Evolutionary conservation across 345 rosid species (phyloP), one percentile per base, ranked within the genome.

Genomic region (Barbarea vulgaris): DNA sequence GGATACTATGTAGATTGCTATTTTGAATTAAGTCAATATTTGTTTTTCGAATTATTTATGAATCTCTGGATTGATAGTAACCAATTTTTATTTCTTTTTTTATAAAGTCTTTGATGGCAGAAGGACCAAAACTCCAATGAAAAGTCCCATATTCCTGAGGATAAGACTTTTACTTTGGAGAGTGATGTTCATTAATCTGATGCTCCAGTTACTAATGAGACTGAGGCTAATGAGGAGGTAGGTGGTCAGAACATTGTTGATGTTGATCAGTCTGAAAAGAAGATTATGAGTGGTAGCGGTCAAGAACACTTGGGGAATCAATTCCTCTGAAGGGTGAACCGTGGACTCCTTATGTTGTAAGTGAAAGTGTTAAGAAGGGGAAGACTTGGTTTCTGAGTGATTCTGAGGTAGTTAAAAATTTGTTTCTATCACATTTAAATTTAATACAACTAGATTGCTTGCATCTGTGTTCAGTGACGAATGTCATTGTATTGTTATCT

Each of bases 381-480:
- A 90, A 83, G 84, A 87, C 84, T 7, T 86, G 87, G 81, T 82
- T 90, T 88, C 79, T 86, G 3, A 80, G 19, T 75, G 88, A 86
- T 81, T 65, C 83, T 24, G 85, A 93, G 97, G 97, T 91, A 71
- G 27, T 11, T 7, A 44, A 25, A 41, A n/a, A n/a, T n/a, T n/a
- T 4, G 1, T 65, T 65, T 55, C 12, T 42, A 0, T 63, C n/a
- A 11, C 17, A 25, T 73, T 27, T 39, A 24, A 52, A 21, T n/a
- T n/a, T n/a, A n/a, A n/a, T n/a, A 33, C 2, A 10, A 11, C 1
- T 12, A 11, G 17, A 9, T 22, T 64, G 22, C 33, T 24, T 52
- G 46, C 21, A 60, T 72, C 42, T 36, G 53, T 15, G 9, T 54
- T 55, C 31, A 44, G n/a, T n/a, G 25, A 17, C 2, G 18, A 37